Percentiles rank a stretch among this genome's conserved stretches.
Conservation (phyloP, 225 moss, liverwort and hornwort genomes). For the Marchantia polymorpha region DNA sequence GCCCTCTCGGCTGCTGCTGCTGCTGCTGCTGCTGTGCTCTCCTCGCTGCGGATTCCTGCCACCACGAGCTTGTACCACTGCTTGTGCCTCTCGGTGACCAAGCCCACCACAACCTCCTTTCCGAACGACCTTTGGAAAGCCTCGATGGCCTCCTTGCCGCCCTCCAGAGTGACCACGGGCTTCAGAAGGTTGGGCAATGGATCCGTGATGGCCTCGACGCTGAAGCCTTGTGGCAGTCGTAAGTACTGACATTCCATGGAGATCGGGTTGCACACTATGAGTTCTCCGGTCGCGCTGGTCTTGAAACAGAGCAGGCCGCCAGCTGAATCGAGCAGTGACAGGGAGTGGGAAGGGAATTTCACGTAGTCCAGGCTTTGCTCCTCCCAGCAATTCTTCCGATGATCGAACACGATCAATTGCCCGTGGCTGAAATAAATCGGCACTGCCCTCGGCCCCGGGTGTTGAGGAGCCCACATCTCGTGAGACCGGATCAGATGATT, state of each 20-base stretch:
- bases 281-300: constrained; percentile 29
- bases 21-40: too few species aligned
- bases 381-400: constrained; percentile 35
- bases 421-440: constrained; percentile 40
- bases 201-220: constrained; percentile 25
- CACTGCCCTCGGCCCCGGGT: constrained; percentile 21
- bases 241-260: constrained; percentile 37
- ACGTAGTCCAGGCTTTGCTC: constrained; percentile 40
- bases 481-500: constrained; percentile 26
- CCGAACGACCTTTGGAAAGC: constrained; percentile 42
- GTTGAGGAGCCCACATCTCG: background rate
- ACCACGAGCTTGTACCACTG: constrained; percentile 44
- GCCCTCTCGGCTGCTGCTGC: too few species aligned
- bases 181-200: constrained; percentile 39
- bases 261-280: constrained; percentile 40
- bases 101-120: constrained; percentile 39
- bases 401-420: constrained; percentile 28
- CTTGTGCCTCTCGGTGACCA: constrained; percentile 41
- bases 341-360: constrained; percentile 26
- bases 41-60: constrained; percentile 30
- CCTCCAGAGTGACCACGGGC: constrained; percentile 43
- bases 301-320: constrained; percentile 44
- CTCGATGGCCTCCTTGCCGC: constrained; percentile 40
- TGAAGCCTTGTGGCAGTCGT: constrained; percentile 27
- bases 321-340: constrained; percentile 35